Base-by-base conservation (phyloP, 345 rosid species). In the Clarkia xantiana region DNA sequence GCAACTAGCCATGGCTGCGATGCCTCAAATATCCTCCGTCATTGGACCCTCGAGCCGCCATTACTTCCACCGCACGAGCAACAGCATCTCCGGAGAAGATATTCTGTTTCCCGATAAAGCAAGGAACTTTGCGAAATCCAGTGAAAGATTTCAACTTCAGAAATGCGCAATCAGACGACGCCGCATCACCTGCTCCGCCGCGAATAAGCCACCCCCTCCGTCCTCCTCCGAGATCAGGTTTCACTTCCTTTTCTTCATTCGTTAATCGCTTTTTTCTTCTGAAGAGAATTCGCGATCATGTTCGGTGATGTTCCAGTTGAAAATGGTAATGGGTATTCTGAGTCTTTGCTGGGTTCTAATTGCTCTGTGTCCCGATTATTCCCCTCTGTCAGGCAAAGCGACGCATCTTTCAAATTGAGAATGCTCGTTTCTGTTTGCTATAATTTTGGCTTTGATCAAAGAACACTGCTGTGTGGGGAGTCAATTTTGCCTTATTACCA, bases 211-310 rank as follows among this genome's bases (percentile, higher is more conserved):
- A 18, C 54, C 65, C 40, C 19, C 57, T 9, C 22, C 80, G 19
- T 52, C 64, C 43, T 29, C 55, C 40, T 10, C 80, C 45, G 86
- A 86, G 44, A 64, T 72, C 58, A 86, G 88, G 95, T 75, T 58
- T 52, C 49, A 49, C 44, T 49, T 13, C 11, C 18, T 49, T n/a
- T n/a, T 40, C 38, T 40, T 49, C 52, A 13, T 11, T 49, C 38
- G 36, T 29, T 29, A 2, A 1, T 47, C 15, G 5, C 38, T 44
- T 44, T 2, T 44, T 44, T 10, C 18, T 2, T 44, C 47, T n/a
- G n/a, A n/a, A n/a, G 47, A 2, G 18, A 1, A 8, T n/a, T n/a
- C 17, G 14, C 5, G 8, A n/a, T 13, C 16, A n/a, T 10, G 45
- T 42, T 10, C 1, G 8, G 8, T 42, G 16, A n/a, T 42, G 2